Percentiles rank a stretch among this genome's conserved stretches.
Evolutionary conservation across 2,329 filamentous ascomycete genomes (phyloP).

Genomic region (Fusarium fracticaudum): DNA sequence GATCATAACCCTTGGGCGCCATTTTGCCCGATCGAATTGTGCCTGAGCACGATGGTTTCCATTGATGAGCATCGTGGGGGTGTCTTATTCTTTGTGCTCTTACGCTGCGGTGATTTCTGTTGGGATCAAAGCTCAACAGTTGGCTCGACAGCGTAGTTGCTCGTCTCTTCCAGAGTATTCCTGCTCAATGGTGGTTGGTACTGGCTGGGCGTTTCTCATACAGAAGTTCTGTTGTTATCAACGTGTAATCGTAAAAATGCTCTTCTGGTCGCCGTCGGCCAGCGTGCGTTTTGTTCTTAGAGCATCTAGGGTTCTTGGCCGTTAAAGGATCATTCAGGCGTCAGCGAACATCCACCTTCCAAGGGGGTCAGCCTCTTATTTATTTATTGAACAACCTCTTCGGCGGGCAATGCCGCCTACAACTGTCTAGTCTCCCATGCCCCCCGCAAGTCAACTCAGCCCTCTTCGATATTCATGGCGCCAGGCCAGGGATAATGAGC

Average conservation of each 20-base stretch:
- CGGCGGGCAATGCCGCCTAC: constrained; percentile 9
- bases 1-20: constrained; percentile 58
- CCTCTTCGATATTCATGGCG: constrained; percentile 36
- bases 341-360: background rate
- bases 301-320: constrained; percentile 15
- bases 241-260: constrained; percentile 4
- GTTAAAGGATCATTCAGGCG: background rate
- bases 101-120: background rate
- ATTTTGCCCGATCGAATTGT: constrained; percentile 62
- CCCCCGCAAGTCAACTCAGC: constrained; percentile 41
- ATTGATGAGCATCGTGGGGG: constrained; percentile 37
- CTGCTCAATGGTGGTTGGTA: constrained; percentile 19
- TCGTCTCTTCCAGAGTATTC: constrained; percentile 20
- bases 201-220: constrained; percentile 17
- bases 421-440: constrained; percentile 15
- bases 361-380: constrained; percentile 34
- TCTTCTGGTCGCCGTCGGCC: constrained; percentile 11
- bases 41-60: constrained; percentile 61
- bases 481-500: constrained; percentile 37
- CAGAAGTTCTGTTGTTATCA: constrained; percentile 1
- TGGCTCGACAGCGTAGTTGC: background rate
- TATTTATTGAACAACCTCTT: constrained; percentile 3
- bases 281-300: constrained; percentile 15
- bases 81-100: background rate
- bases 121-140: background rate